Base-by-base conservation (phyloP, 2,329 filamentous ascomycete genomes). In the Cucurbitaria berberidis region DNA sequence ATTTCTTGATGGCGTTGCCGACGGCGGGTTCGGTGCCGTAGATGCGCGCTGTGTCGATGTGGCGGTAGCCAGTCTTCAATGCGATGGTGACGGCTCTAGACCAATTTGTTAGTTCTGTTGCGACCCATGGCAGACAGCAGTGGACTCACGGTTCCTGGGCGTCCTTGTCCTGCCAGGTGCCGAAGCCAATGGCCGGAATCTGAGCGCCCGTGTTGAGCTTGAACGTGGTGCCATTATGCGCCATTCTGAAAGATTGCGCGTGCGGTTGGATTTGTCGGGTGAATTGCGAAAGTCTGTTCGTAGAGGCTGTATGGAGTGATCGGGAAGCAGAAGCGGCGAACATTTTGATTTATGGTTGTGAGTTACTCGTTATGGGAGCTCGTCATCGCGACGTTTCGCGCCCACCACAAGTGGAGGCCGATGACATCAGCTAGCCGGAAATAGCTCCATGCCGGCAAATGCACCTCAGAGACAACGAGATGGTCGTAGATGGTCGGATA, bases 111-210 rank as follows among this genome's bases (percentile, higher is more conserved):
- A 54, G 41, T 18, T 27, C 2, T 24, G 15, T 16, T n/a, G 21
- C 9, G 18, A 42, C 40, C 29, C 19, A 26, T 32, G 15, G 10
- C 13, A 22, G n/a, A 19, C 3, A 2, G 8, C 3, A 7, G 13
- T 19, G n/a, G 5, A 34, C 60, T 24, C 47, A 64, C 61, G 63
- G 62, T 47, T 73, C 65, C 34, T 70, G 68, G 3, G 67, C 64
- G 2, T 69, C 66, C 43, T 63, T 66, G 30, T 68, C 67, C 46
- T 73, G 68, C 67, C 68, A 72, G 2, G 68, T 72, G 13, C 68
- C 68, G 40, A 92, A 82, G 52, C 89, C 89, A 64, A 93, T 76
- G 67, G 86, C 86, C 50, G 89, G 88, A 55, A 95, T 93, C 76
- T 89, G 86, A 73, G 83, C 87, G 48, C 90, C 90, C 45, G 86